A percentile compares a stretch with the other conserved stretches of the same genome.
Evolutionary conservation across 805 yeast genomes (phyloP).

Genomic region (Ogataea parapolymorpha): DNA sequence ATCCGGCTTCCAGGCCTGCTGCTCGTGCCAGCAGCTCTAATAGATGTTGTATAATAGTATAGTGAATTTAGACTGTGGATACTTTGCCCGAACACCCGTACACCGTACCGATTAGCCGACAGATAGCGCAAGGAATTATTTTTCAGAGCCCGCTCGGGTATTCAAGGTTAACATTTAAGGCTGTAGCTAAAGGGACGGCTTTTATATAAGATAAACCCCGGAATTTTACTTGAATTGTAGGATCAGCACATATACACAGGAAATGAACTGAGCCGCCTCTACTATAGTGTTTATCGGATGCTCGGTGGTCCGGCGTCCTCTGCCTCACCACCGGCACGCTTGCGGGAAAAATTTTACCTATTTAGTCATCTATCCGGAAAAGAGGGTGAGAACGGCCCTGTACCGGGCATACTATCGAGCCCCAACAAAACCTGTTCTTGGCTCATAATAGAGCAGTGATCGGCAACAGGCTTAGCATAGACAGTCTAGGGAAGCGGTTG

Average conservation of each 20-base stretch:
- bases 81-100: not conserved
- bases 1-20: not conserved
- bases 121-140: not conserved
- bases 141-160: slow-evolving; percentile 2
- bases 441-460: too few relatives aligned
- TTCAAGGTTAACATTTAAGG: not conserved
- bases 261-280: too few relatives aligned
- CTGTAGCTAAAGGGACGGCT: not conserved
- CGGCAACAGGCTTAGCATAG: too few relatives aligned
- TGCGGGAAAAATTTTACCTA: not conserved
- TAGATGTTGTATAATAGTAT: slow-evolving; percentile 6
- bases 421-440: not conserved
- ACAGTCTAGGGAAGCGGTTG: too few relatives aligned
- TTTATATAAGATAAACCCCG: not conserved
- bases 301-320: not conserved
- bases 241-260: not conserved
- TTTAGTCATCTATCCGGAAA: slow-evolving; percentile 5
- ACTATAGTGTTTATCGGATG: not conserved
- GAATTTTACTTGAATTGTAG: not conserved
- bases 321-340: not conserved
- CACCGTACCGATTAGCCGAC: slow-evolving; percentile 4
- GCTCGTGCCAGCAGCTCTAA: not conserved
- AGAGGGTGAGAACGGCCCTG: slow-evolving; percentile 3
- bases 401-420: not conserved
- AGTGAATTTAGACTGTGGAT: not conserved